phyloP scores from a whole-genome alignment of 2,329 filamentous ascomycete genomes.

The Aspergillus neotritici region DNA sequence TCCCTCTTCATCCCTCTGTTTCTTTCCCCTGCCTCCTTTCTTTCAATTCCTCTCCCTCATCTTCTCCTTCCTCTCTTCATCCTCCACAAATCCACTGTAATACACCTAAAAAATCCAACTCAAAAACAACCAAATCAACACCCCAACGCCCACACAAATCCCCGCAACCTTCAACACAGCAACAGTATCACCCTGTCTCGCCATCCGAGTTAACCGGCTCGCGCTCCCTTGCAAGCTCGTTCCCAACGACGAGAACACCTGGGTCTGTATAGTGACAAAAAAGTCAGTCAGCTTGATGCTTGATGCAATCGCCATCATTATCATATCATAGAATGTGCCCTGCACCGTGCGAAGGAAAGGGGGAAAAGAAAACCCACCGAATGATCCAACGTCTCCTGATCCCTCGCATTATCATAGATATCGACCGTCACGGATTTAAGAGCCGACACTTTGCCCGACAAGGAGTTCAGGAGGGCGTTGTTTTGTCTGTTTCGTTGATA shows the following conservation, averaged over 20 bases:
- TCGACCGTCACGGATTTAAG: conserved; percentile 91
- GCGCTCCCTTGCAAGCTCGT: conserved; percentile 80
- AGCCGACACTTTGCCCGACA: conserved; percentile 83
- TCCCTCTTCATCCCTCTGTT: too few relatives aligned
- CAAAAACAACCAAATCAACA: conserved; percentile 70
- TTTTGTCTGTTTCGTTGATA: conserved; percentile 61
- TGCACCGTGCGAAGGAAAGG: neutral
- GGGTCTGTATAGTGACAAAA: conserved; percentile 50
- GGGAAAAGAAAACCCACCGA: conserved; percentile 56
- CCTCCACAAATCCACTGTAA: too few relatives aligned
- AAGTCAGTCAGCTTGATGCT: neutral
- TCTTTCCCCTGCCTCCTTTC: too few relatives aligned
- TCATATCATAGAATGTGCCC: too few relatives aligned
- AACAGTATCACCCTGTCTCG: conserved; percentile 80
- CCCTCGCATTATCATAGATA: conserved; percentile 92
- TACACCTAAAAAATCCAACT: conserved; percentile 57
- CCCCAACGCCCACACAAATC: conserved; percentile 66
- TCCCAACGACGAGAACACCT: conserved; percentile 85
- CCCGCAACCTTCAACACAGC: conserved; percentile 84
- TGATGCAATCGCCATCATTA: neutral
- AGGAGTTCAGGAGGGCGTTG: conserved; percentile 86
- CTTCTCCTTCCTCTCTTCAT: too few relatives aligned
- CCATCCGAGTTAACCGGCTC: conserved; percentile 79
- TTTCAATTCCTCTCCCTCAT: too few relatives aligned
- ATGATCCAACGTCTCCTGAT: conserved; percentile 81